These are phyloP conservation scores for Somion occarium DNA, from an alignment of 1,284 basidiomycete species.

Conservation along the genomic window DNA sequence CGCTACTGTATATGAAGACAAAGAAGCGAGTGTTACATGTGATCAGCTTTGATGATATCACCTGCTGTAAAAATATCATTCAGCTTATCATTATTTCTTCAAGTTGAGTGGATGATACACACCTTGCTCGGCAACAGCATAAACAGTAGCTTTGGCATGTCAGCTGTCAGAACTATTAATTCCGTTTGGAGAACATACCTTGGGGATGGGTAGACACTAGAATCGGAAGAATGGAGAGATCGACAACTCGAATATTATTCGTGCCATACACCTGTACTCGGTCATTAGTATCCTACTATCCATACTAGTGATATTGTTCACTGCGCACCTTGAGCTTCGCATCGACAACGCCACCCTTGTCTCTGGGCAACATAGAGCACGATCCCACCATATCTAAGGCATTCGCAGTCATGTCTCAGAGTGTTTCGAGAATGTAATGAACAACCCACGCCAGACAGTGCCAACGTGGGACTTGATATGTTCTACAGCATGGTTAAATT, in stretches of 20 bases:
- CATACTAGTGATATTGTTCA: neutral
- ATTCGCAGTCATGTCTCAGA: neutral
- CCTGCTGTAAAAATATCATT: too few relatives aligned
- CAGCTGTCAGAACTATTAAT: neutral
- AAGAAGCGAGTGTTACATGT: too few relatives aligned
- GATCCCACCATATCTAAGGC: neutral
- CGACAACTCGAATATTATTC: conserved; percentile 4
- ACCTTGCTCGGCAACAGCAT: conserved; percentile 4
- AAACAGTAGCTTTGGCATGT: neutral
- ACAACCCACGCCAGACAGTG: conserved; percentile 3
- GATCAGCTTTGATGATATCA: too few relatives aligned
- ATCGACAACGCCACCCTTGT: conserved; percentile 7
- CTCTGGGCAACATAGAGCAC: conserved; percentile 4
- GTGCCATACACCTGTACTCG: conserved; percentile 3
- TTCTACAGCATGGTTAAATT: neutral
- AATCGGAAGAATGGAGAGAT: conserved; percentile 4
- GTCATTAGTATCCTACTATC: neutral
- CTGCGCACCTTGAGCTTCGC: conserved; percentile 2
- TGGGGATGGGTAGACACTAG: neutral
- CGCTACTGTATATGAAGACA: too few relatives aligned
- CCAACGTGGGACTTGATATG: neutral
- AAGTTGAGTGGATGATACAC: neutral
- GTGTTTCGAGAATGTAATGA: neutral
- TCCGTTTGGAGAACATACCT: neutral
- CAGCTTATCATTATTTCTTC: neutral